Base-by-base conservation (phyloP, 345 rosid genomes). In the Populus ilicifolia region DNA sequence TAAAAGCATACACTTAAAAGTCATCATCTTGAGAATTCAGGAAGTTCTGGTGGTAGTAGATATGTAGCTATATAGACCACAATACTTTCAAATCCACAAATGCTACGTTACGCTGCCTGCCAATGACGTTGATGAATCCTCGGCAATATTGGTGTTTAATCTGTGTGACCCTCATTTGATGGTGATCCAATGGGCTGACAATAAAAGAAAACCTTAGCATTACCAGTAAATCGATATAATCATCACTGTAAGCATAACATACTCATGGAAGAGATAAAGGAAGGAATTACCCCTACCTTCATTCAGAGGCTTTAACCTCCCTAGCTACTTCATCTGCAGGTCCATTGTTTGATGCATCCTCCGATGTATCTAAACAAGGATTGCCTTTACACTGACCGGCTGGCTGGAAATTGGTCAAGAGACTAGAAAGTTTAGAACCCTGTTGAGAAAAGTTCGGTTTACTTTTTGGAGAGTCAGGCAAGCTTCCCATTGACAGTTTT, bases 231-330 rank as follows among this genome's bases (percentile, higher is more conserved):
- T 88, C 79, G 18, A 59, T 69, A 74, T 18, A 50, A 35, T 52
- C 69, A 69, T 62, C 18, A 50, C 25, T 21, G 23, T 8, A 68
- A 48, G 64, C 46, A 79, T 30, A 29, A 38, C n/a, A 73, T 52
- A 67, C 9, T 67, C 23, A 71, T 75, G 80, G 78, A 73, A 80
- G 52, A 70, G 75, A 81, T 80, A 71, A 70, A 74, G 86, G 75
- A 79, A 77, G 80, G 81, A 83, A 84, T 81, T 77, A 87, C 89
- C 89, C 82, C 66, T 81, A 29, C 4, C 67, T 74, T 82, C 83
- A 84, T 48, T 81, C 71, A 66, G 81, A 77, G 35, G 85, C 74
- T 79, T 86, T 84, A 41, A 62, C 69, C 68, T 75, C 82, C 65
- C 80, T 79, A 67, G 70, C 83, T 77, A 71, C 85, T 56, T 66